Evolutionary conservation across 2,329 filamentous ascomycete genomes (phyloP), one percentile per base, ranked within the genome.

Genomic region (Zymoseptoria pseudotritici): DNA sequence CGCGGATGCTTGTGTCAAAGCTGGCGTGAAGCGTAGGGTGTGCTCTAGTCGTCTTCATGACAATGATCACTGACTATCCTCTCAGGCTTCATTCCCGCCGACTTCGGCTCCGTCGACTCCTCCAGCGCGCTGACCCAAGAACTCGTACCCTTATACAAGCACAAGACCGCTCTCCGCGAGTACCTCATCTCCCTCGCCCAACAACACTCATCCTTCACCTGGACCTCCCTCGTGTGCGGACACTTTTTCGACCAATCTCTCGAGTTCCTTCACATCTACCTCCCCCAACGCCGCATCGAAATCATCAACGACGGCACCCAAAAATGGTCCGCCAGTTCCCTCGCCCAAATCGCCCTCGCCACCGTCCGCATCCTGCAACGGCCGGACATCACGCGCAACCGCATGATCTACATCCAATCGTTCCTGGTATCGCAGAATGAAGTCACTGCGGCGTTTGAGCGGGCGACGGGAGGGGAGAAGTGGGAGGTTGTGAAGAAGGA

Each of bases 171-270:
- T n/a, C 65, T 74, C 4, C 69, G 83, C 9, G 78, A 84, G 42
- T 84, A 86, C 61, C 74, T 86, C 20, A 76, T 80, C 62, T 72
- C 72, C 22, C 66, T 72, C 3, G 63, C 67, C 1, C 79, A 65
- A 73, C 20, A 63, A 11, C 51, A 66, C 24, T 74, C 54, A 0
- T 71, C 65, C 0, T 80, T 88, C 63, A 79, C 76, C 29, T 88
- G 85, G 85, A 86, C 83, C 1, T 81, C 76, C 2, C 69, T 88
- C 13, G 79, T 83, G 3, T 81, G 76, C 8, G 83, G 84, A 0
- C 73, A 81, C 2, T 84, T 88, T 71, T 85, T 88, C 68, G 85
- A 88, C 67, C 83, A 80, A 82, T 78, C 79, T 13, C 73, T 86
- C 49, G 78, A 79, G 1, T 79, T 83, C 61, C 68, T 85, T 1